Evolutionary conservation across 2,329 filamentous ascomycete species (phyloP), one percentile per base, ranked within the genome.

Genomic region (Calonectria pteridis): DNA sequence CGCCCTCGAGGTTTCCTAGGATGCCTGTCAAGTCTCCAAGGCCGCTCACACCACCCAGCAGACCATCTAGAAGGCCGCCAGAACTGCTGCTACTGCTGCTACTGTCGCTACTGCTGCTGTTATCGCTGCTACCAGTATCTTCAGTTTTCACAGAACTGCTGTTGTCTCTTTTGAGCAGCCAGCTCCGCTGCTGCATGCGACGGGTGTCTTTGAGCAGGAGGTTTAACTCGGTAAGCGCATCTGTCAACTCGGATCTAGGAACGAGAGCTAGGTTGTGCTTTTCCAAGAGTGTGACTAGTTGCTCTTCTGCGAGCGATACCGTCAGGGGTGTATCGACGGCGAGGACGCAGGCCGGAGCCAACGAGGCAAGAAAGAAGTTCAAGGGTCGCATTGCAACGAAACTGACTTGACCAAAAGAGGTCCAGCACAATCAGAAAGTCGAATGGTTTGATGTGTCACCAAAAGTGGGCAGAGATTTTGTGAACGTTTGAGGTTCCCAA

Each of bases 191-290:
- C 6, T 59, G 55, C 6, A 23, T 23, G 31, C 55, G 43, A 46
- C 43, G 55, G 2, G n/a, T 59, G 4, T 59, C 55, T 33, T 59
- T 59, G 13, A 87, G 84, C 26, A 87, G 79, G 9, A 77, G 77
- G 50, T 84, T 87, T 68, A 87, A 83, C 77, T 87, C 85, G 7
- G 83, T 84, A 20, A 87, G 73, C 1, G 84, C 85, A 51, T 87
- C 86, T n/a, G 86, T 86, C 68, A 87, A 84, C 69, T 87, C 85
- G 58, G 84, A 86, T n/a, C 85, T 82, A 40, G 86, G 86, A 10
- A 87, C 86, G 64, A 87, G 78, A 33, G 84, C 86, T 37, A 87
- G 80, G 67, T 87, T 86, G 77, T 87, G 85, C 77, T 83, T 87
- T 53, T 83, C 84, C 50, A 88, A 78, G 55, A 85, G 77, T 55